Evolutionary conservation across 352 stramenopile genomes (phyloP).

Genomic region (Bremia lactucae): DNA sequence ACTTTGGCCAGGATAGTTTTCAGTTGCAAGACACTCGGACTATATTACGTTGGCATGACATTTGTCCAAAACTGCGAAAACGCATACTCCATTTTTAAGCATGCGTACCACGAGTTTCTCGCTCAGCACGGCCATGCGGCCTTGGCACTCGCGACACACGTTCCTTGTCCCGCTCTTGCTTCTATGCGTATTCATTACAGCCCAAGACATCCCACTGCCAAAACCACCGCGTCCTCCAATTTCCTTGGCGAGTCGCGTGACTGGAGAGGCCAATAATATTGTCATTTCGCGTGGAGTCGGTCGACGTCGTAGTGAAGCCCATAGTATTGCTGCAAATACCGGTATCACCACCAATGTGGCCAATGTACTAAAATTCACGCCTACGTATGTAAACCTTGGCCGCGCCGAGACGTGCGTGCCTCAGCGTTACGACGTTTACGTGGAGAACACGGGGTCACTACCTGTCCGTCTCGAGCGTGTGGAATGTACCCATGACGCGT

Average conservation of each 20-base stretch:
- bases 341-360: constrained; percentile 1
- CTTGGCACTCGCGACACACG: background rate
- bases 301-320: constrained; percentile 19
- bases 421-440: constrained; percentile 17
- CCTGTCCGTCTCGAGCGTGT: constrained; percentile 26
- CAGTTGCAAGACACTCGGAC: too few species aligned
- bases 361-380: constrained; percentile 19
- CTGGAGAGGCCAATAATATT: constrained; percentile 11
- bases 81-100: constrained; percentile 5
- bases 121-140: constrained; percentile 1
- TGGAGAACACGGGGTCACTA: constrained; percentile 26
- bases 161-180: constrained; percentile 11
- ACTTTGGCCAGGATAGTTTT: too few species aligned
- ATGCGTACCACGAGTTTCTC: constrained; percentile 11
- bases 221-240: constrained; percentile 3
- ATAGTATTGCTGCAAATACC: constrained; percentile 29
- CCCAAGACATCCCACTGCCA: constrained; percentile 1
- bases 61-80: constrained; percentile 4
- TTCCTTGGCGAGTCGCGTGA: constrained; percentile 13
- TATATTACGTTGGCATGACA: too few species aligned
- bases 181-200: constrained; percentile 2
- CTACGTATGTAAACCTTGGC: constrained; percentile 26
- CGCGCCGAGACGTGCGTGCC: constrained; percentile 26
- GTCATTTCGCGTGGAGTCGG: constrained; percentile 12
- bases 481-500: constrained; percentile 34